Conservation (phyloP, 352 stramenopile species). For the Globisporangium splendens region DNA sequence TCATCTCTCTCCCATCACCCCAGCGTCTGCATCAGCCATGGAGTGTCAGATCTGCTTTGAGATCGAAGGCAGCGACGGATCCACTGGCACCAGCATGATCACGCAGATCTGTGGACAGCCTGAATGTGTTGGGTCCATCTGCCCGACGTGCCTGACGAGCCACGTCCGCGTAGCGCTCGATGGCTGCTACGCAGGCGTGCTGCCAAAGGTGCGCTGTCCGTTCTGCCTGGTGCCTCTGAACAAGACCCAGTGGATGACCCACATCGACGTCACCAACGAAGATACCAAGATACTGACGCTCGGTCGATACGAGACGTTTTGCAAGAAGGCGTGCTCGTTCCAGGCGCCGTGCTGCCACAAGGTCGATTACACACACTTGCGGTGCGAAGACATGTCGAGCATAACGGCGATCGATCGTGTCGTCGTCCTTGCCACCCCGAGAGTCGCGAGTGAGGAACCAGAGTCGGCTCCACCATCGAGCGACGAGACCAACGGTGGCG, state of each 20-base stretch:
- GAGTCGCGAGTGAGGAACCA: not conserved
- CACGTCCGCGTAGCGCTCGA: constrained; percentile 24
- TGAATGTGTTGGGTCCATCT: no score
- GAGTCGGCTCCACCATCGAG: not conserved
- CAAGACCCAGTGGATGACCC: constrained; percentile 15
- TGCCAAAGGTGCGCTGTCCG: constrained; percentile 40
- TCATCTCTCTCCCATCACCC: no score
- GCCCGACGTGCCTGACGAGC: constrained; percentile 21
- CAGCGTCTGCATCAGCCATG: not conserved
- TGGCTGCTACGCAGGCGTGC: constrained; percentile 29
- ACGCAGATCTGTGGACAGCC: constrained; percentile 21
- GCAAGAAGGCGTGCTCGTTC: constrained; percentile 24
- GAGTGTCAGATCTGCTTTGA: constrained; percentile 46
- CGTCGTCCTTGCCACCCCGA: not conserved
- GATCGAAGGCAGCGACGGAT: not conserved
- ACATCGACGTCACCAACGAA: not conserved
- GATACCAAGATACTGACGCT: not conserved
- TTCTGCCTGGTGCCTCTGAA: constrained; percentile 32
- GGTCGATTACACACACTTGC: constrained; percentile 24
- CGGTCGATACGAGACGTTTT: constrained; percentile 12
- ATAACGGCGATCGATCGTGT: not conserved
- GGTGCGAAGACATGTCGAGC: not conserved
- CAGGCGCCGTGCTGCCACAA: constrained; percentile 26
- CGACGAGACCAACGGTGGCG: no score
- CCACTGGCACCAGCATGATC: constrained; percentile 1